Conservation (phyloP, 2,329 filamentous ascomycete species). For the Penicillium fuscoglaucum region DNA sequence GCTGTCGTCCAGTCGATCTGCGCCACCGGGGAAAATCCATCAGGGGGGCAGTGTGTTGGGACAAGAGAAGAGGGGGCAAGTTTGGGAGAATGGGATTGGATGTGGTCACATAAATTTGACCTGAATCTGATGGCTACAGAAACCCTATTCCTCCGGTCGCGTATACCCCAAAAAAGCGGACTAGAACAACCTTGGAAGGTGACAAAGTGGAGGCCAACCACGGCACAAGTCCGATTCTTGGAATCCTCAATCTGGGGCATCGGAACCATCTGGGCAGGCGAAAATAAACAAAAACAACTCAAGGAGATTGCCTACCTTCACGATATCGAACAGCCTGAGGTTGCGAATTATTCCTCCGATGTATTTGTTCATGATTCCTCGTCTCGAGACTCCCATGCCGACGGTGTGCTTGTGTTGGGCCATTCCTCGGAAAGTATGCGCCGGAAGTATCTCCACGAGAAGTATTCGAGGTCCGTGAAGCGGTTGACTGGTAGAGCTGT, state of each 20-base stretch:
- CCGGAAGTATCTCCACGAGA: constrained; percentile 19
- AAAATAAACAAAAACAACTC: constrained; percentile 6
- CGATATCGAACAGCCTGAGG: constrained; percentile 15
- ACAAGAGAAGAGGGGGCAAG: neutral
- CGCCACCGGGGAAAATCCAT: constrained; percentile 25
- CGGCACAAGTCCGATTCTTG: constrained; percentile 26
- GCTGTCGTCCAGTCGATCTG: constrained; percentile 33
- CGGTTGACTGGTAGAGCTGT: constrained; percentile 11
- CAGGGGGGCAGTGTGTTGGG: constrained; percentile 14
- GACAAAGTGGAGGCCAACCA: constrained; percentile 20
- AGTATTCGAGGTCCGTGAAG: constrained; percentile 18
- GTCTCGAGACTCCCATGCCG: constrained; percentile 23
- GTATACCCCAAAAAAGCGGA: neutral
- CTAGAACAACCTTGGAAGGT: neutral
- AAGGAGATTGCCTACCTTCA: constrained; percentile 18
- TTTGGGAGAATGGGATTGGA: neutral
- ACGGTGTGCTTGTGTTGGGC: constrained; percentile 17
- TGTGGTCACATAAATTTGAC: neutral
- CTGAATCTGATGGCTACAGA: neutral
- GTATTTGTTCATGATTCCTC: constrained; percentile 15
- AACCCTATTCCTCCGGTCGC: neutral
- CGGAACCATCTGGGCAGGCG: constrained; percentile 14
- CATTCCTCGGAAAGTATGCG: constrained; percentile 21
- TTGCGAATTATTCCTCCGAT: constrained; percentile 27
- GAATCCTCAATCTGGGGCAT: constrained; percentile 22